Evolutionary conservation across 805 yeast genomes (phyloP).

Genomic region (Ogataea ganodermae): DNA sequence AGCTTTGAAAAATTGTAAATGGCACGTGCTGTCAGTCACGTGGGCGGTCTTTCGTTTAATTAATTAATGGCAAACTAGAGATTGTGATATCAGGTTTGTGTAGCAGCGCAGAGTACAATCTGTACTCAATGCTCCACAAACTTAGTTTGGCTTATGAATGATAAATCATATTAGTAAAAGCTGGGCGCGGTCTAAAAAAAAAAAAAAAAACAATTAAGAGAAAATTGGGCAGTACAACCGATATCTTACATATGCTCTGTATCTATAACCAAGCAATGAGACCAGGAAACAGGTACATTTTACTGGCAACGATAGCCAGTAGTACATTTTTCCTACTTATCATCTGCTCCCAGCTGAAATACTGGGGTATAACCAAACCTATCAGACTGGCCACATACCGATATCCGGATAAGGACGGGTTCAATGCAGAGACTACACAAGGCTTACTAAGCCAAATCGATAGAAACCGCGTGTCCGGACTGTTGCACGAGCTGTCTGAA

Average conservation of each 20-base stretch:
- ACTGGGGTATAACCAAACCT: neutral
- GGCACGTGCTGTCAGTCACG: neutral
- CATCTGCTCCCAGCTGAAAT: slow-evolving; percentile 1
- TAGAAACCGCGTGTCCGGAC: neutral
- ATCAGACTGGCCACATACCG: slow-evolving; percentile 2
- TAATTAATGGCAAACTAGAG: no score
- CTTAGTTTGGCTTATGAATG: no score
- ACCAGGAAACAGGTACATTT: neutral
- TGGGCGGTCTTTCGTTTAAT: neutral
- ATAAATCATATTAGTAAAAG: no score
- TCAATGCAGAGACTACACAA: neutral
- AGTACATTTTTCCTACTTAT: neutral
- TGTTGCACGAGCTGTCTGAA: slow-evolving; percentile 4
- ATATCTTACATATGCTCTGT: neutral
- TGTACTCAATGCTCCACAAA: no score
- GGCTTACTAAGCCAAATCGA: slow-evolving; percentile 6
- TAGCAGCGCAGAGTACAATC: no score
- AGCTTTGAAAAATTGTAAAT: neutral
- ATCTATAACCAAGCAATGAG: neutral
- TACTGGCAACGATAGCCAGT: neutral
- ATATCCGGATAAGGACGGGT: slow-evolving; percentile 9
- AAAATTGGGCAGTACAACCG: slow-evolving; percentile 2
- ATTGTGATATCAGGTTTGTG: no score
- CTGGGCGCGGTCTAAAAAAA: neutral
- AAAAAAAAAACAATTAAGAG: neutral